These are phyloP conservation scores for Vanrija pseudolonga DNA, from an alignment of 1,284 basidiomycete species.

Conservation along the genomic window DNA sequence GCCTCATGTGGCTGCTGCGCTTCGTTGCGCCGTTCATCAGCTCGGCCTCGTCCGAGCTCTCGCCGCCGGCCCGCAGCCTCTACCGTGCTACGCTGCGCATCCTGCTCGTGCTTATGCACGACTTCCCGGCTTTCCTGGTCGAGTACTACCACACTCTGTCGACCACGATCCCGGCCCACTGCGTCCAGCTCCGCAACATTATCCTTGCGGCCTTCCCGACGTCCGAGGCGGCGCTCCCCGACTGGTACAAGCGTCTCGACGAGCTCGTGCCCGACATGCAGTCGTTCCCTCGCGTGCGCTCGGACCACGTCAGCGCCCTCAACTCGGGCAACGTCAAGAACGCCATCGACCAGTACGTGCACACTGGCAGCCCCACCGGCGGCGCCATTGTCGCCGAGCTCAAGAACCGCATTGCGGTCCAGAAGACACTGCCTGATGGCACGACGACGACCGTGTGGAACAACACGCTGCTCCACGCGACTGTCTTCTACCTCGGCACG, in stretches of 20 bases:
- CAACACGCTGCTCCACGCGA: slow-evolving; percentile 78
- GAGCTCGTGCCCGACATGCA: slow-evolving; percentile 79
- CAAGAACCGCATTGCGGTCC: slow-evolving; percentile 68
- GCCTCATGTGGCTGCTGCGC: slow-evolving; percentile 86
- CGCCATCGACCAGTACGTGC: slow-evolving; percentile 77
- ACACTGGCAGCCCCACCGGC: slow-evolving; percentile 58
- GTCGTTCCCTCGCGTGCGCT: slow-evolving; percentile 80
- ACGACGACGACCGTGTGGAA: slow-evolving; percentile 71
- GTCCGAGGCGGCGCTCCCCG: slow-evolving; percentile 75
- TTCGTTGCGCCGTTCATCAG: slow-evolving; percentile 91
- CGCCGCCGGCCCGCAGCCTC: slow-evolving; percentile 77
- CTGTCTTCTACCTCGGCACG: slow-evolving; percentile 92
- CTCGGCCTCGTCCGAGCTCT: slow-evolving; percentile 63
- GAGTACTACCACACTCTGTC: slow-evolving; percentile 95
- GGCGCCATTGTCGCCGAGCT: slow-evolving; percentile 64
- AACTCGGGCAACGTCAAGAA: slow-evolving; percentile 71
- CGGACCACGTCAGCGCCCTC: slow-evolving; percentile 80
- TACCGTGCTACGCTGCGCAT: slow-evolving; percentile 91
- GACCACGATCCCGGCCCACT: slow-evolving; percentile 85
- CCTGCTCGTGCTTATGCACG: slow-evolving; percentile 90
- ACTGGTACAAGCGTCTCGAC: slow-evolving; percentile 51
- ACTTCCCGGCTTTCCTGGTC: slow-evolving; percentile 97
- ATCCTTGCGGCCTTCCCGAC: slow-evolving; percentile 94
- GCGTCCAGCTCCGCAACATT: slow-evolving; percentile 95
- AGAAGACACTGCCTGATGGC: slow-evolving; percentile 54